Base-by-base conservation (phyloP, 805 yeast genomes). In the Candida sphagnicola region DNA sequence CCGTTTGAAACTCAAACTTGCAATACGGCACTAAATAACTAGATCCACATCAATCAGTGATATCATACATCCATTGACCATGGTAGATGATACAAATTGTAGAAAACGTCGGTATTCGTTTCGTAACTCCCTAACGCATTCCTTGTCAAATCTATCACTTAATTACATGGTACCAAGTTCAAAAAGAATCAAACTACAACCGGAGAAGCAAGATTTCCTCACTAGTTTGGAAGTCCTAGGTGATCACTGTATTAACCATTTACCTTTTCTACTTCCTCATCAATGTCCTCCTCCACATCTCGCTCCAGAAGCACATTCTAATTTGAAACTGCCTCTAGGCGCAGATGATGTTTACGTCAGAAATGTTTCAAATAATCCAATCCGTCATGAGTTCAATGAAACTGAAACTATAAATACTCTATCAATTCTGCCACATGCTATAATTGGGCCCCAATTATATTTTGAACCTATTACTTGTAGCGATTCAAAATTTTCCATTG, bases 161-260 rank as follows among this genome's bases (percentile, higher is more conserved):
- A 12, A 18, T n/a, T 6, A 24, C 5, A 8, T 31, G 35, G 8
- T 18, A 8, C 8, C 25, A 8, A 17, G 13, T 17, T 8, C 16
- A n/a, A 16, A 21, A 19, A 18, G 35, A 21, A 8, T 4, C 25
- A 31, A 21, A 15, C 11, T 18, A 14, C 13, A n/a, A 6, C 6
- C 13, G 5, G 10, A 13, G 5, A 10, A 26, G 6, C 13, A 10
- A 8, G 29, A 13, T 26, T 10, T 12, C 16, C 18, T 31, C 13
- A 31, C 35, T n/a, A 31, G 35, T 15, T 18, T 31, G 13, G 35
- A 31, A 8, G 35, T 31, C n/a, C n/a, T n/a, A n/a, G n/a, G n/a
- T n/a, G n/a, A n/a, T n/a, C n/a, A n/a, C n/a, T n/a, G n/a, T n/a
- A n/a, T n/a, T n/a, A n/a, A n/a, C n/a, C n/a, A n/a, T n/a, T n/a